Evolutionary conservation across 768 basidiomycete species (phyloP).

Genomic region (Boletus insuetus): DNA sequence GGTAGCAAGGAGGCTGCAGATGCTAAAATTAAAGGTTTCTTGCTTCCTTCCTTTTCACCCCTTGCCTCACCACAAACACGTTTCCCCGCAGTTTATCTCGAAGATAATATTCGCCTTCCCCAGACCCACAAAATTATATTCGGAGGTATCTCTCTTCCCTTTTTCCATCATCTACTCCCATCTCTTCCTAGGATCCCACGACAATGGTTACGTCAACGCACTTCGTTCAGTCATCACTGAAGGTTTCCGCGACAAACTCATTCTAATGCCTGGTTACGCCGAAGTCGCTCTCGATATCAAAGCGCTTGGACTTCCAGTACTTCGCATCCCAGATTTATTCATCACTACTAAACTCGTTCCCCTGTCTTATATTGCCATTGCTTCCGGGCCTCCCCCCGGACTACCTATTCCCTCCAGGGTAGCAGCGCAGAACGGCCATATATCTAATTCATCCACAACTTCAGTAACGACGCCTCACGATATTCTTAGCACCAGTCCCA

Average conservation of each 20-base stretch:
- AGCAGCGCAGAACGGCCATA: constrained; percentile 3
- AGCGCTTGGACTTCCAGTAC: constrained; percentile 52
- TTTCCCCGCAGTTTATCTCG: constrained; percentile 35
- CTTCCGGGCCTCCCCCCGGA: constrained; percentile 26
- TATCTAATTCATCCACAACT: constrained; percentile 10
- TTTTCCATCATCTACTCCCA: constrained; percentile 1
- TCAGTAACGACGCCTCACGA: constrained; percentile 12
- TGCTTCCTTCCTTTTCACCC: neutral
- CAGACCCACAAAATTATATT: constrained; percentile 68
- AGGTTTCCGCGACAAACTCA: constrained; percentile 61
- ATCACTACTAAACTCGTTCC: constrained; percentile 50
- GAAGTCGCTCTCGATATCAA: constrained; percentile 59
- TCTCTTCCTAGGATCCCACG: constrained; percentile 55
- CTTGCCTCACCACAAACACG: constrained; percentile 7
- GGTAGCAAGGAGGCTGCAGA: constrained; percentile 72
- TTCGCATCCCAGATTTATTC: constrained; percentile 59
- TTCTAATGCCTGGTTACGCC: constrained; percentile 60
- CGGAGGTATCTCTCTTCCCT: constrained; percentile 45
- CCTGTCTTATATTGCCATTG: constrained; percentile 26
- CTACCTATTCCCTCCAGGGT: constrained; percentile 18
- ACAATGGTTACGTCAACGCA: constrained; percentile 65
- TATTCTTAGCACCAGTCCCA: constrained; percentile 10
- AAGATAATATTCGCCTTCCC: constrained; percentile 46
- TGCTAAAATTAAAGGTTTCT: constrained; percentile 67
- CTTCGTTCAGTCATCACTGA: constrained; percentile 64